Percentiles rank a stretch among this genome's conserved stretches.
Evolutionary conservation across 768 basidiomycete species (phyloP).

Genomic region (Megacollybia marginata): DNA sequence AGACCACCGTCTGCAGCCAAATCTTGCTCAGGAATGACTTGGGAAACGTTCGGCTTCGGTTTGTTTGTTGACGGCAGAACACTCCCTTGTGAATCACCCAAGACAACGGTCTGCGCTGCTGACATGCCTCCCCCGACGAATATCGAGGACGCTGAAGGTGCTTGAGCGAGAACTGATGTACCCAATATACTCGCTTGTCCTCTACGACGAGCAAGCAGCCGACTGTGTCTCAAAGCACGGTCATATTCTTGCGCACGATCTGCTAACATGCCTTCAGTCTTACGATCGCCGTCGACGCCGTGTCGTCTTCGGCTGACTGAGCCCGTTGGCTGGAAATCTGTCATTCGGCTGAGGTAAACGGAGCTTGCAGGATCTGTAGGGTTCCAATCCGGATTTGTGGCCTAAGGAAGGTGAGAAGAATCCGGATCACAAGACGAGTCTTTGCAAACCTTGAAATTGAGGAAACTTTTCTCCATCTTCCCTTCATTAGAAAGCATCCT

Average conservation of each 20-base stretch:
- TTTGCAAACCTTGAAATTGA: conserved; percentile 79
- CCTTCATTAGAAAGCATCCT: conserved; percentile 83
- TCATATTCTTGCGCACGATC: conserved; percentile 72
- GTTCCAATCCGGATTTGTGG: conserved; percentile 93
- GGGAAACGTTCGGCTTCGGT: conserved; percentile 1
- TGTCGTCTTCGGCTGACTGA: conserved; percentile 9
- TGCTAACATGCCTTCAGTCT: conserved; percentile 26
- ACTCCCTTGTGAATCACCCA: conserved; percentile 72
- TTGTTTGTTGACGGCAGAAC: conserved; percentile 10
- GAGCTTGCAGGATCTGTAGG: conserved; percentile 89
- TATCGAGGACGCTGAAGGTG: conserved; percentile 33
- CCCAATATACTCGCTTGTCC: conserved; percentile 39
- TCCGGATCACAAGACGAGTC: neutral
- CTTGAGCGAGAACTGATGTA: conserved; percentile 38
- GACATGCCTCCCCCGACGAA: conserved; percentile 34
- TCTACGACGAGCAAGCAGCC: conserved; percentile 43
- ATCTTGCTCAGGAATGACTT: conserved; percentile 34
- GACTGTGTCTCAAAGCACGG: conserved; percentile 65
- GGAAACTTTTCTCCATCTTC: conserved; percentile 98
- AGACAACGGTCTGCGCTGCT: conserved; percentile 62
- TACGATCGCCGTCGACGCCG: conserved; percentile 15
- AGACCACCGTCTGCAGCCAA: conserved; percentile 46
- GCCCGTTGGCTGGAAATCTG: conserved; percentile 44
- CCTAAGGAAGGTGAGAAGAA: conserved; percentile 30
- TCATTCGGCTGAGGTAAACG: conserved; percentile 81